These are phyloP conservation scores for Botrytis paeoniae DNA, from an alignment of 2,329 filamentous ascomycete species.

Conservation along the genomic window DNA sequence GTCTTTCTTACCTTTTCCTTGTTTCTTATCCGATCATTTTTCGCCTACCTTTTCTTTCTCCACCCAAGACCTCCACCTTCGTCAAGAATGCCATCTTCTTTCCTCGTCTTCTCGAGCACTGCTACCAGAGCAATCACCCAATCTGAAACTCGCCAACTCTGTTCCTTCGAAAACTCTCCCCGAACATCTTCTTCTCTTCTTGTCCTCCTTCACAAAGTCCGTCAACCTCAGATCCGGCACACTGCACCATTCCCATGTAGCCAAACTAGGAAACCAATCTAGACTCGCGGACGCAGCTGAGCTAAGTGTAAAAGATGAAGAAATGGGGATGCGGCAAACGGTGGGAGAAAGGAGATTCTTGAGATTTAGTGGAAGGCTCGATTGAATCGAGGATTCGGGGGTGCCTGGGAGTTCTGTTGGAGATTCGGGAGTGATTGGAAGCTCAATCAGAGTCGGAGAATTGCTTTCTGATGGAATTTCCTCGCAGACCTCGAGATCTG, in stretches of 20 bases:
- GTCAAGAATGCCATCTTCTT: not conserved
- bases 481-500: not conserved
- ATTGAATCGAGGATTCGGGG: not conserved
- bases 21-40: not conserved
- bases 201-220: not conserved
- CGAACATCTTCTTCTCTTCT: not conserved
- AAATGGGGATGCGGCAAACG: not conserved
- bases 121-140: not conserved
- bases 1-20: not conserved
- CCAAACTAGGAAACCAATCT: not conserved
- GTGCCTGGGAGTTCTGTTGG: too few relatives aligned
- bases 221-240: slow-evolving; percentile 4
- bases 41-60: not conserved
- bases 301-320: not conserved
- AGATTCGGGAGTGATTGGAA: not conserved
- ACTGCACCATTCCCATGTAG: slow-evolving; percentile 9
- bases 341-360: not conserved
- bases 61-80: not conserved
- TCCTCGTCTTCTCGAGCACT: not conserved
- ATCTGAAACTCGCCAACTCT: not conserved
- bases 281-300: not conserved
- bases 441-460: not conserved
- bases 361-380: not conserved
- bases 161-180: not conserved
- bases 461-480: too few relatives aligned